Evolutionary conservation across 2,329 filamentous ascomycete species (phyloP), one percentile per base, ranked within the genome.

Genomic region (Colletotrichum euphorbiae): DNA sequence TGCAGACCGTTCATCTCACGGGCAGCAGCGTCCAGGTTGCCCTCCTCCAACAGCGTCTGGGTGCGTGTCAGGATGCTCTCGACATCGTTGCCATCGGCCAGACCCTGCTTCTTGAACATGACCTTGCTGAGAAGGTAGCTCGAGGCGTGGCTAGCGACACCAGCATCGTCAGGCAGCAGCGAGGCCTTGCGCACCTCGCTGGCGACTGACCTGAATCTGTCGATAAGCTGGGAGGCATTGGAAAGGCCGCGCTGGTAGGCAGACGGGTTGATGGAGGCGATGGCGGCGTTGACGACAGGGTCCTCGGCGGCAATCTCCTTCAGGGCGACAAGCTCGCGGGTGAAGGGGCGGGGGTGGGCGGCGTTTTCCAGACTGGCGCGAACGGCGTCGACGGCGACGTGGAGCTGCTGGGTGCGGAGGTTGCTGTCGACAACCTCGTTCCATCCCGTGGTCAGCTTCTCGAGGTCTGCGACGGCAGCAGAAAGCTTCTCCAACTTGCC

Each of bases 201-300:
- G 2, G 96, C 93, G 15, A 99, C 96, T 57, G 94, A 92, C 48
- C 96, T 91, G 90, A 99, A 99, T 71, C 96, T 91, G 81, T 99
- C 96, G 73, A 98, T 92, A 38, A 99, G 89, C 79, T 97, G 93
- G 21, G 94, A 86, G 0, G 92, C 85, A 13, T 92, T 93, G 24
- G 94, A 90, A 66, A 99, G 90, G 67, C 96, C 96, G 63, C 91
- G 91, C 82, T 98, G 96, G 83, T 99, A 99, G 19, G 96, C 93
- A 11, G 88, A 84, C 3, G 96, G 96, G 83, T 97, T 97, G 80
- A 99, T 97, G 33, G 94, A 97, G n/a, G 93, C 92, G 74, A 99
- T 97, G 68, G 96, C 96, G 4, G 95, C 95, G 73, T 93, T 91
- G 69, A 99, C 93, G 6, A 98, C 91, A 1, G 92, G 84, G 77